Conservation (phyloP, 495 filamentous ascomycete species). For the Aspergillus nidulans region DNA sequence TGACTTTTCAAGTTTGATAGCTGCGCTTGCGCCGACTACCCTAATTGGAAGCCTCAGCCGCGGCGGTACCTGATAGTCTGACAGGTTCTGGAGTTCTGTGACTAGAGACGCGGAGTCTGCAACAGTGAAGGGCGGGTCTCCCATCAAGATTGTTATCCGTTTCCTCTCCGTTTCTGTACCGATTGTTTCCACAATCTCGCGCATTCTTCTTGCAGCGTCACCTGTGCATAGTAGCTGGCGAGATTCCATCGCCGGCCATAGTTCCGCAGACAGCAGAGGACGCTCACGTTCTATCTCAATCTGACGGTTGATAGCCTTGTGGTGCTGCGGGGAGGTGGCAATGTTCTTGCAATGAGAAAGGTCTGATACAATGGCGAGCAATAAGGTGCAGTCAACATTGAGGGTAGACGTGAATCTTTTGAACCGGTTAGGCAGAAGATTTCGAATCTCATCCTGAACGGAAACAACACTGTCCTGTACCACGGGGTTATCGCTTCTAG, state of each 20-base stretch:
- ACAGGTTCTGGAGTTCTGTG: slow-evolving; percentile 41
- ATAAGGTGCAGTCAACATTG: slow-evolving; percentile 72
- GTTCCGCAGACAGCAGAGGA: slow-evolving; percentile 53
- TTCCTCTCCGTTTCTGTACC: slow-evolving; percentile 59
- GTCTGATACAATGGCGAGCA: slow-evolving; percentile 69
- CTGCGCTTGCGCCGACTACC: slow-evolving; percentile 34
- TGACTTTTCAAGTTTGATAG: slow-evolving; percentile 27
- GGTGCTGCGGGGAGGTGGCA: slow-evolving; percentile 37
- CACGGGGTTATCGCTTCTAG: not conserved
- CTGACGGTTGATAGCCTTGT: slow-evolving; percentile 56
- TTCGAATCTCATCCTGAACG: slow-evolving; percentile 29
- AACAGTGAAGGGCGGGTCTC: slow-evolving; percentile 22
- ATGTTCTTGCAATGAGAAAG: slow-evolving; percentile 54
- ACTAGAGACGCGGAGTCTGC: slow-evolving; percentile 29
- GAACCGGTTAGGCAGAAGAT: slow-evolving; percentile 52
- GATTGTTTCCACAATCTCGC: slow-evolving; percentile 62
- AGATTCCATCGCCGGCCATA: slow-evolving; percentile 58
- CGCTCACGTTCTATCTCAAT: slow-evolving; percentile 60
- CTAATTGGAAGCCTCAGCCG: slow-evolving; percentile 49
- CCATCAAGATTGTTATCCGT: slow-evolving; percentile 53
- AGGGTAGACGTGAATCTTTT: slow-evolving; percentile 52
- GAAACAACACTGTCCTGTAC: slow-evolving; percentile 7
- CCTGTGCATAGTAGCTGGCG: slow-evolving; percentile 56
- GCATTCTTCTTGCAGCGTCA: slow-evolving; percentile 59
- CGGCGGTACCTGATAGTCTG: slow-evolving; percentile 47